Base-by-base conservation (phyloP, 495 filamentous ascomycete genomes). In the Neurospora sublineolata region DNA sequence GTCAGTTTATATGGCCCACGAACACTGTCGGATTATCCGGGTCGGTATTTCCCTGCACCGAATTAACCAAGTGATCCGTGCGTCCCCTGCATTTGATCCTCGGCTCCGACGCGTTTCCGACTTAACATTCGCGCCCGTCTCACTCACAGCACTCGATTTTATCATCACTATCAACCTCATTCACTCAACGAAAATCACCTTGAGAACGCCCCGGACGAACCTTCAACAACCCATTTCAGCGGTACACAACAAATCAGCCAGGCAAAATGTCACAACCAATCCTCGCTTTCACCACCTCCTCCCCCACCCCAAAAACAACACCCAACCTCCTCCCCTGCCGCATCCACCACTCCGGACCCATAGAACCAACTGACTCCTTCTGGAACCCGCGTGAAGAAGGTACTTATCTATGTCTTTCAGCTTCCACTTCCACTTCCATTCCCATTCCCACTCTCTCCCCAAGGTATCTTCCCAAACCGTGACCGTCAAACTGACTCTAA, bases 241-340 rank as follows among this genome's bases (percentile, higher is more conserved):
- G 3, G 9, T 14, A 40, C 4, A 14, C 0, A 14, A 39, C 11
- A 12, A 71, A 14, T 33, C 0, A 69, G 11, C 23, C 23, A 74
- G 23, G 2, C 20, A 73, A 39, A 70, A 82, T 81, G 79, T 36
- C 76, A 1, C 75, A 74, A 30, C 76, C 77, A 44, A 77, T 81
- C 20, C 79, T 79, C 42, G 39, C 58, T 3, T 58, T 81, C 7
- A 58, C 72, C 10, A 33, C n/a, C n/a, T 30, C 72, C 14, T 38
- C 73, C 10, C 1, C 38, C 20, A 23, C 8, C 2, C 33, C 42
- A 68, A 86, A 86, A 75, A 86, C 85, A 71, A 90, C 85, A 3
- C 90, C 93, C 0, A 91, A 98, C 79, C 82, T 98, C 46, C 87
- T 98, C 23, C 94, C 94, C 8, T 97, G 94, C 76, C 86, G 87